Conservation (phyloP, 176 grass and related monocot genomes). For the Urochloa ruziziensis region DNA sequence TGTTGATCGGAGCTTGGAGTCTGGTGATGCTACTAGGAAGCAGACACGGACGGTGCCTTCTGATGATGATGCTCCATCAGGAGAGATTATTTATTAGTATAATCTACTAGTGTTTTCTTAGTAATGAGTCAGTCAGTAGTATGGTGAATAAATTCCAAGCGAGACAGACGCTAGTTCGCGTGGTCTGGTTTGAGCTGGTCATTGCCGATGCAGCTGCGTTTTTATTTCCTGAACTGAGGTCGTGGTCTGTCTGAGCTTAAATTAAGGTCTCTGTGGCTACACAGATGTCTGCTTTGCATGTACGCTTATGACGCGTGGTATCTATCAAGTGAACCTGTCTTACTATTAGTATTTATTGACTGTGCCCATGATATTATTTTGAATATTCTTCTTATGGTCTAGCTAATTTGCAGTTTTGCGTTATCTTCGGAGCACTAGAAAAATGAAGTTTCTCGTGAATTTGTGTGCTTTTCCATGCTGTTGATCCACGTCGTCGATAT, state of each 20-base stretch:
- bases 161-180: not conserved
- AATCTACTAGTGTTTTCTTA: not conserved
- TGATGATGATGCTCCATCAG: conserved; percentile 1
- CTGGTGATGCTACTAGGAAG: not conserved
- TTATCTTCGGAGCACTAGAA: too few relatives aligned
- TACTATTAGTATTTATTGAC: not conserved
- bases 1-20: not conserved
- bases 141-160: not conserved
- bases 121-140: not conserved
- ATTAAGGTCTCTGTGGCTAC: not conserved
- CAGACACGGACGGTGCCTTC: not conserved
- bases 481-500: too few relatives aligned
- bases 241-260: not conserved
- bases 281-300: not conserved
- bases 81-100: not conserved
- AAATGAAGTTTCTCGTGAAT: too few relatives aligned
- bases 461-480: too few relatives aligned
- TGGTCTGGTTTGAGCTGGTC: not conserved
- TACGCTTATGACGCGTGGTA: too few relatives aligned
- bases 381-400: too few relatives aligned
- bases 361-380: too few relatives aligned
- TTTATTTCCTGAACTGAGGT: not conserved
- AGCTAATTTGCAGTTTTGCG: too few relatives aligned
- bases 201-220: not conserved
- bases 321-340: too few relatives aligned